Conservation (phyloP, 148 eudicot genomes). For the Pharnaceum exiguum region DNA sequence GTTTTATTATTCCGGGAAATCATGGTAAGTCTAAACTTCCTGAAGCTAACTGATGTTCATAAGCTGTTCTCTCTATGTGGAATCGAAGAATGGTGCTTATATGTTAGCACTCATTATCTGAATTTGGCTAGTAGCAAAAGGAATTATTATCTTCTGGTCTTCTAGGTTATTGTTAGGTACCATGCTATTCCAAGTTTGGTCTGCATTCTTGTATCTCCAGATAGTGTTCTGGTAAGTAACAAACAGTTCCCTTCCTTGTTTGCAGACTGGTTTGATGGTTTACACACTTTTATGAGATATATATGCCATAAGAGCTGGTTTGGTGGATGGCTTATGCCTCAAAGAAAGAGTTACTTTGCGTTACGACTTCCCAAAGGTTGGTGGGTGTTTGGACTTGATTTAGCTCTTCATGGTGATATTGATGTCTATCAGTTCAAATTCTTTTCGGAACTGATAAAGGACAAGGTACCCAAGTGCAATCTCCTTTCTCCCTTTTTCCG, state of each 20-base stretch:
- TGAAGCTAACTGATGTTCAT: not conserved
- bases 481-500: not conserved
- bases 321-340: constrained; percentile 99
- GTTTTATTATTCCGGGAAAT: constrained; percentile 95
- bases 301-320: constrained; percentile 99
- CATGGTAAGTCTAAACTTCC: constrained; percentile 53
- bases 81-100: no score
- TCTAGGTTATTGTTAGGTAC: not conserved
- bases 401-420: constrained; percentile 91
- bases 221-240: not conserved
- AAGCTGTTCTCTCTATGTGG: no score
- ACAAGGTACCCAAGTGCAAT: constrained; percentile 50
- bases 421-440: constrained; percentile 97
- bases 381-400: constrained; percentile 99
- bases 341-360: constrained; percentile 96
- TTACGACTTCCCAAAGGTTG: constrained; percentile 87
- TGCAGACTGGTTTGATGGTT: constrained; percentile 98
- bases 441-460: constrained; percentile 72
- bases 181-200: not conserved
- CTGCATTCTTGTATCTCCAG: constrained; percentile 2
- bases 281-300: constrained; percentile 90
- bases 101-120: no score
- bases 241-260: not conserved
- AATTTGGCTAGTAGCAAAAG: no score
- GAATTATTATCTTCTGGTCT: not conserved